phyloP scores from a whole-genome alignment of 805 yeast genomes.

The Candida khao-thaluensis region DNA sequence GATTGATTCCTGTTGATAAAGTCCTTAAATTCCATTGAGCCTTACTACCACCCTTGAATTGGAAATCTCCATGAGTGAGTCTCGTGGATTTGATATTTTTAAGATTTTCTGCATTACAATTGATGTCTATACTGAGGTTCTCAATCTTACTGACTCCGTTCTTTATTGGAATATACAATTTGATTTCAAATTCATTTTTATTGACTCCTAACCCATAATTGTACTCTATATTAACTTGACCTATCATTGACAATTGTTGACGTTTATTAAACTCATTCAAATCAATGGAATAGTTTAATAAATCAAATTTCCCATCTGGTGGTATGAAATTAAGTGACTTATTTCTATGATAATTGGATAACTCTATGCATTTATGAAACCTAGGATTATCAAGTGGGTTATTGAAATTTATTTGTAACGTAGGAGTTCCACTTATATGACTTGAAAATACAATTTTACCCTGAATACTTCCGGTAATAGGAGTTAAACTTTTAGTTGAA shows the following conservation, averaged over 20 bases:
- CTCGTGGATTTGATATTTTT: constrained; percentile 55
- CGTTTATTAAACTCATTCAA: constrained; percentile 25
- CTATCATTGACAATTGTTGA: constrained; percentile 31
- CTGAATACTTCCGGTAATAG: constrained; percentile 52
- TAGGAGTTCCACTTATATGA: constrained; percentile 76
- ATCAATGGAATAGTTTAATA: constrained; percentile 66
- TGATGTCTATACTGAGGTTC: constrained; percentile 27
- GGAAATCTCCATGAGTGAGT: constrained; percentile 76
- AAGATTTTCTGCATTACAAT: constrained; percentile 15
- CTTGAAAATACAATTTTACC: constrained; percentile 68
- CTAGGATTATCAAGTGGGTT: constrained; percentile 52
- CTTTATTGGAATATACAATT: constrained; percentile 41
- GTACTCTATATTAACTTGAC: constrained; percentile 50
- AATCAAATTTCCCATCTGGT: constrained; percentile 74
- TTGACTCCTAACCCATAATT: constrained; percentile 51
- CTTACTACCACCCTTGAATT: constrained; percentile 47
- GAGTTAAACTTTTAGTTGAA: constrained; percentile 25
- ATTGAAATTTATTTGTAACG: constrained; percentile 56
- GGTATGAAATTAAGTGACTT: constrained; percentile 70
- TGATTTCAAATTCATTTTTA: constrained; percentile 63
- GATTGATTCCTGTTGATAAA: constrained; percentile 61
- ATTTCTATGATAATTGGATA: constrained; percentile 50
- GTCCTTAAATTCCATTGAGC: constrained; percentile 68
- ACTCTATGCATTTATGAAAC: constrained; percentile 69
- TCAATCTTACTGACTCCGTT: constrained; percentile 35